These are phyloP conservation scores for Penicillium sp. DNA, from an alignment of 2,329 filamentous ascomycete genomes.

Conservation along the genomic window DNA sequence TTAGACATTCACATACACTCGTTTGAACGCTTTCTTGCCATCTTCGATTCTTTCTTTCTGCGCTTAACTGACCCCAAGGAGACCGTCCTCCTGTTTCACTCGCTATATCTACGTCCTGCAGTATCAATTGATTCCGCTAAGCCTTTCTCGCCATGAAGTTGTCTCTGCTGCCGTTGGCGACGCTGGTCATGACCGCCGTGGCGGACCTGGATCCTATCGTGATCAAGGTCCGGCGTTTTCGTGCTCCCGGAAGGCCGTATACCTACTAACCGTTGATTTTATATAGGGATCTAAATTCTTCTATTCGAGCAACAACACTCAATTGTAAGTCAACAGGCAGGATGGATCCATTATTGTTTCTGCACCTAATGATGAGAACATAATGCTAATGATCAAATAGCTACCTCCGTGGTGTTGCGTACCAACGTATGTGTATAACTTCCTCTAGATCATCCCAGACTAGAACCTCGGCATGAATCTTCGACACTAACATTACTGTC, in stretches of 20 bases:
- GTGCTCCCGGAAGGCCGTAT: neutral
- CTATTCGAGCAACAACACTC: conserved; percentile 72
- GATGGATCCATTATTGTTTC: conserved; percentile 16
- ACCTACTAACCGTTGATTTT: neutral
- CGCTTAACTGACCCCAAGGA: conserved; percentile 2
- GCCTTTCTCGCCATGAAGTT: conserved; percentile 48
- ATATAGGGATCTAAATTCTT: conserved; percentile 77
- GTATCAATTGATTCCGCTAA: neutral
- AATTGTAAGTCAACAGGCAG: conserved; percentile 54
- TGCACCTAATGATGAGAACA: neutral
- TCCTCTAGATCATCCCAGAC: neutral
- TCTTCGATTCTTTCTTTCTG: conserved; percentile 3
- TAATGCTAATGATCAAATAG: conserved; percentile 47
- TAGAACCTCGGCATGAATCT: conserved; percentile 5
- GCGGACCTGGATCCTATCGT: conserved; percentile 58
- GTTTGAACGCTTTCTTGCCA: conserved; percentile 1
- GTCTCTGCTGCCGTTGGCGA: conserved; percentile 51
- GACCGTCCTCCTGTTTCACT: conserved; percentile 13
- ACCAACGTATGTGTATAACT: conserved; percentile 62
- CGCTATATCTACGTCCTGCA: conserved; percentile 13
- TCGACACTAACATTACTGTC: neutral
- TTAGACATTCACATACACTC: conserved; percentile 15
- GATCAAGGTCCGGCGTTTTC: conserved; percentile 58
- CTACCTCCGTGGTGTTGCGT: conserved; percentile 88
- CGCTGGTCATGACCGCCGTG: conserved; percentile 45